Conservation (phyloP, 1,139 yeast species). For the Cylindricascospora bacillispora region DNA sequence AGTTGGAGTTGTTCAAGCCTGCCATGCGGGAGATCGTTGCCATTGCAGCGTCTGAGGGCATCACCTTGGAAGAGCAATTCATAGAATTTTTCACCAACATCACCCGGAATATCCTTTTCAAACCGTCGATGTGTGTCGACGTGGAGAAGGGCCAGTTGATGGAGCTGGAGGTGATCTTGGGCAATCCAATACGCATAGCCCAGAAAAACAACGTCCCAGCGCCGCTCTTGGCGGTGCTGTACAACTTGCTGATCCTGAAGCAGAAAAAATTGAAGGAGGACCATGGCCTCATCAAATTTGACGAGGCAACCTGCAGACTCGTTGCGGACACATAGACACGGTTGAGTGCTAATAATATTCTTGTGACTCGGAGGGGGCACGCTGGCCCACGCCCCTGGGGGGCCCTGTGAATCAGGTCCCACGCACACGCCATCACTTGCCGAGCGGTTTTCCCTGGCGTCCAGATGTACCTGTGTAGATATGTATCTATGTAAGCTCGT, state of each 20-base stretch:
- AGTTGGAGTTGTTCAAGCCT: slow-evolving; percentile 32
- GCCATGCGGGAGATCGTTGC: slow-evolving; percentile 40
- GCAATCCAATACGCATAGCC: slow-evolving; percentile 45
- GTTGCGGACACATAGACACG: too few species aligned
- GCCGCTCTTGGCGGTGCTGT: slow-evolving; percentile 27
- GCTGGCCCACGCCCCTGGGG: too few species aligned
- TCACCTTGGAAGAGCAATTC: slow-evolving; percentile 25
- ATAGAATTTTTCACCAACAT: slow-evolving; percentile 28
- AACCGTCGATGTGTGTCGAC: slow-evolving; percentile 53
- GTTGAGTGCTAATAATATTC: too few species aligned
- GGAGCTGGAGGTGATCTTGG: slow-evolving; percentile 46
- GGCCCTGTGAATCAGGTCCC: too few species aligned
- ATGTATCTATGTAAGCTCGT: too few species aligned
- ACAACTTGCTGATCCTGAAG: slow-evolving; percentile 25
- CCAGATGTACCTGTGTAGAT: too few species aligned
- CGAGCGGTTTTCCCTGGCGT: too few species aligned
- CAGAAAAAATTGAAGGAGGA: slow-evolving; percentile 27
- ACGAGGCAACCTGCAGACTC: slow-evolving; percentile 13
- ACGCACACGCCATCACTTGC: too few species aligned
- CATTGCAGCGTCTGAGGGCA: slow-evolving; percentile 43
- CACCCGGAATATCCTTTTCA: slow-evolving; percentile 38
- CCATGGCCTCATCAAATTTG: slow-evolving; percentile 19
- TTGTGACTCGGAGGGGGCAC: too few species aligned
- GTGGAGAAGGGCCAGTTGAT: slow-evolving; percentile 37
- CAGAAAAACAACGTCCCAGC: slow-evolving; percentile 25